These are phyloP conservation scores for Graphiopsis chlorocephala DNA, from an alignment of 2,329 filamentous ascomycete genomes.

Conservation along the genomic window DNA sequence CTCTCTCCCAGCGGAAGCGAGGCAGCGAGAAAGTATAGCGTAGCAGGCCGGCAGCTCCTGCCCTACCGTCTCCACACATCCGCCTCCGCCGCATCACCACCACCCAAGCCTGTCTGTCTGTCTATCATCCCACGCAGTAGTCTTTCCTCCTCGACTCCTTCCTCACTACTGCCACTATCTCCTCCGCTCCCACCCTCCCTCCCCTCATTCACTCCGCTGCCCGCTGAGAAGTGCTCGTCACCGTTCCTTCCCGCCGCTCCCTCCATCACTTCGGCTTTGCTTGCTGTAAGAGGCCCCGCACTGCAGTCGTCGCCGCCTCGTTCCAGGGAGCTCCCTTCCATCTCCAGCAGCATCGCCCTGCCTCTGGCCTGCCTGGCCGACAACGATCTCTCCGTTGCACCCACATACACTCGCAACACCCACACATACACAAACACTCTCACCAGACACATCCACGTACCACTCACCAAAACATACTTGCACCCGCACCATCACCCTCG, in stretches of 20 bases:
- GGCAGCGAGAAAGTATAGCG: not conserved
- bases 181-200: not conserved
- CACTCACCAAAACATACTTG: slow-evolving; percentile 7
- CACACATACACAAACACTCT: slow-evolving; percentile 2
- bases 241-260: slow-evolving; percentile 3
- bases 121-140: not conserved
- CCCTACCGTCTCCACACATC: slow-evolving; percentile 5
- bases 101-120: not conserved
- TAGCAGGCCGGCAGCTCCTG: not conserved
- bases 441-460: not conserved
- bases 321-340: slow-evolving; percentile 1
- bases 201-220: not conserved
- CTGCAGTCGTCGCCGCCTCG: not conserved
- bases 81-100: not conserved
- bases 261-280: slow-evolving; percentile 11
- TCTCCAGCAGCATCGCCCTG: slow-evolving; percentile 11
- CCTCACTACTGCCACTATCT: not conserved
- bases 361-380: slow-evolving; percentile 1
- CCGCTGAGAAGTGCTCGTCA: not conserved
- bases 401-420: not conserved
- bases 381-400: slow-evolving; percentile 13
- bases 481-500: slow-evolving; percentile 11
- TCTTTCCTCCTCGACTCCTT: not conserved
- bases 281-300: not conserved
- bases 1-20: not conserved